Base-by-base conservation (phyloP, 1,139 yeast species). In the Yamadazyma friedrichii region DNA sequence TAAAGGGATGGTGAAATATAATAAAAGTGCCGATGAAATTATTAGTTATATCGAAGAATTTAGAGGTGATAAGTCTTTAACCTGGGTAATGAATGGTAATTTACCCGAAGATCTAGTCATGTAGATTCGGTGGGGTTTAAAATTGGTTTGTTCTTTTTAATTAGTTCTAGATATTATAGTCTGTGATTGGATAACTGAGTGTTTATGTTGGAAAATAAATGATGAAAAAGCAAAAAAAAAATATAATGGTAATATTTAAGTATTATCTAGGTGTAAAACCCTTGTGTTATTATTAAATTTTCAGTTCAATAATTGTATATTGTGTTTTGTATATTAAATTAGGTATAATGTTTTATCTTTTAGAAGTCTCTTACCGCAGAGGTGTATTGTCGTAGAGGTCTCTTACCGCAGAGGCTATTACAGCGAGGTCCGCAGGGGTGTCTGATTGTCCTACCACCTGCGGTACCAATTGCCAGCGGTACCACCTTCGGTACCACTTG, bases 41-140 rank as follows among this genome's bases (percentile, higher is more conserved):
- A 70, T 69, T 39, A 55, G 57, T 32, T 67, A 65, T 45, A 70
- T 72, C 38, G 78, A 72, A 48, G 67, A 62, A 43, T 71, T 62
- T 49, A 51, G 76, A 29, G 75, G 73, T 30, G 74, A 70, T 41
- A 70, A 69, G 53, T 64, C 70, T 28, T 61, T 72, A 42, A 71
- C 78, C 4, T 72, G 78, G 78, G 67, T 72, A 16, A 72, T 72
- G 78, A 72, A 72, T 49, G 78, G 78, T 8, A 67, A 71, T 46
- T 56, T 71, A 15, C 78, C 78, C 3, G 55, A 56, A 3, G 76
- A 71, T 47, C 53, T 71, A 38, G 45, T 47, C 22, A 36, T 40
- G 38, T 42, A 37, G 35, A 31, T 22, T 29, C 4, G 13, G 3
- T 31, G 4, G 5, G 9, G 22, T 35, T 32, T 36, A 31, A 27